Base-by-base conservation (phyloP, 257 asterid genomes). In the Solanum boliviense region DNA sequence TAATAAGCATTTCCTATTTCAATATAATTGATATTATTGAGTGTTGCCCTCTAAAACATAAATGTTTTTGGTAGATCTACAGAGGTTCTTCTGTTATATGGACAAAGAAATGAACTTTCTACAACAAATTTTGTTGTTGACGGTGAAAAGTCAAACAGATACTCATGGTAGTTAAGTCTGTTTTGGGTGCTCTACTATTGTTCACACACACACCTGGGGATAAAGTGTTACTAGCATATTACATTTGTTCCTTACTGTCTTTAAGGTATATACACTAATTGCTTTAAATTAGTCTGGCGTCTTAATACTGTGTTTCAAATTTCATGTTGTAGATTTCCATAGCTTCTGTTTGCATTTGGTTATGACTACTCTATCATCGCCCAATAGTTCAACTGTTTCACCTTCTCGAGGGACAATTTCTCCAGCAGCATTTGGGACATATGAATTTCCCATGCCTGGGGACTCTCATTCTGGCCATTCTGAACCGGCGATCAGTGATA, bases 321-420 rank as follows among this genome's bases (percentile, higher is more conserved):
- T 85, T 85, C 44, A 25, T 71, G 36, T 29, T 85, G 79, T 67
- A 85, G 87, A 70, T 84, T 84, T 73, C 68, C 58, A 21, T 39
- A 89, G 89, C 89, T 87, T 73, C 68, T 92, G 88, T 87, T 87
- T 88, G 90, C 87, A 89, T 90, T 90, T 92, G 85, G 85, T 87
- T 91, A 90, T 91, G 94, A 86, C 92, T 88, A 82, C 90, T 88
- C 86, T 87, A 84, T 91, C 89, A 73, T 89, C 92, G 84, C 88
- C 92, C 90, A 94, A 92, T 98, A 90, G 93, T 91, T 93, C 95
- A 44, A 86, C 93, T 89, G 91, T 91, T 88, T 93, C 97, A 86
- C 88, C 95, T 86, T 93, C 98, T 89, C 92, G 85, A 70, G 95
- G 91, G 87, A 85, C 90, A 74, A 82, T 90, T 90, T 88, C 94